Conservation (phyloP, 768 basidiomycete genomes). For the Naganishia randhawae region DNA sequence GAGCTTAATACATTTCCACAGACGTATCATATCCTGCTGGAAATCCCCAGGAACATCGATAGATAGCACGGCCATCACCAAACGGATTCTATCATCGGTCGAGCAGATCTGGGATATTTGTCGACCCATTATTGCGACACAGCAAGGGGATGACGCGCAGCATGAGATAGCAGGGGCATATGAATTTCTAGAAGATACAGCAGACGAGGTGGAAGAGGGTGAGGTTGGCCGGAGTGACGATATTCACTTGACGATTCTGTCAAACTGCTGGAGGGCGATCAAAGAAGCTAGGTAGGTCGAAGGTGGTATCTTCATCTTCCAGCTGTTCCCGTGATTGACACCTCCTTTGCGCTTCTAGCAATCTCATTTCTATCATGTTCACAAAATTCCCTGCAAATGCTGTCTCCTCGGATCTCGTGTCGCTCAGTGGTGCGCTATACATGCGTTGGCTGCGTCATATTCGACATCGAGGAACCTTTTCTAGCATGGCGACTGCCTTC, state of each 20-base stretch:
- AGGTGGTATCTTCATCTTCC: not conserved
- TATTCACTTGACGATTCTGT: slow-evolving; percentile 41
- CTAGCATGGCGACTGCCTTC: slow-evolving; percentile 45
- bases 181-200: slow-evolving; percentile 34
- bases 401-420: slow-evolving; percentile 25
- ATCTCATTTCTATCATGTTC: slow-evolving; percentile 31
- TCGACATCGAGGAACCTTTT: slow-evolving; percentile 48
- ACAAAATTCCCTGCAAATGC: slow-evolving; percentile 12
- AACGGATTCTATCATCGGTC: slow-evolving; percentile 16
- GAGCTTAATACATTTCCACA: not conserved
- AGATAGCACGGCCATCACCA: not conserved
- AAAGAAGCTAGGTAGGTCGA: slow-evolving; percentile 43
- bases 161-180: slow-evolving; percentile 49
- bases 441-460: slow-evolving; percentile 47
- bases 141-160: slow-evolving; percentile 29
- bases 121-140: slow-evolving; percentile 9
- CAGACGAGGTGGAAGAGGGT: slow-evolving; percentile 29
- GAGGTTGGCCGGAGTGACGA: slow-evolving; percentile 29
- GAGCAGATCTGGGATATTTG: slow-evolving; percentile 22
- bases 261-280: slow-evolving; percentile 49
- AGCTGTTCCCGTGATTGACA: not conserved
- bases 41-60: not conserved
- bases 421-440: slow-evolving; percentile 37
- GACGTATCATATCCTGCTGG: slow-evolving; percentile 20
- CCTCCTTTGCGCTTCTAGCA: slow-evolving; percentile 22